These are phyloP conservation scores for Geotrichum bryndzae DNA, from an alignment of 1,139 yeast genomes.

Conservation along the genomic window DNA sequence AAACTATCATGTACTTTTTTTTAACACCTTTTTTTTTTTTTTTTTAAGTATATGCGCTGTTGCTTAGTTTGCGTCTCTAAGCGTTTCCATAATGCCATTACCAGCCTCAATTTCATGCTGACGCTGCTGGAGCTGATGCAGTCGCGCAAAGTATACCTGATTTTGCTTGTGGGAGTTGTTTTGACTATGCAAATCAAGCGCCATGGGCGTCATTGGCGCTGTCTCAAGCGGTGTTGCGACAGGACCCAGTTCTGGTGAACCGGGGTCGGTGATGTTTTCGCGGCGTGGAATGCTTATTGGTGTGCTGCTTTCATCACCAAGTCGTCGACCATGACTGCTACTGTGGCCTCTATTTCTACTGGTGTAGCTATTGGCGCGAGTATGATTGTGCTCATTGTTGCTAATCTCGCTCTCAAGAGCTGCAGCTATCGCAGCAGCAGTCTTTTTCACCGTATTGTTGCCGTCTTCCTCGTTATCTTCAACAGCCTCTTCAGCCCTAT, in stretches of 20 bases:
- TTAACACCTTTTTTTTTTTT: too few relatives aligned
- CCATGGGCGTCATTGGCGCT: conserved; percentile 20
- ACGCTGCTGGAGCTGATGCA: conserved; percentile 4
- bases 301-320: conserved; percentile 1
- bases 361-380: background rate
- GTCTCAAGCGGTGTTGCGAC: conserved; percentile 15
- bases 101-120: background rate
- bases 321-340: background rate
- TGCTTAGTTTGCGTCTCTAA: background rate
- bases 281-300: conserved; percentile 11
- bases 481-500: background rate
- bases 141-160: conserved; percentile 1
- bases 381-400: conserved; percentile 1
- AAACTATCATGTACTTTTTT: too few relatives aligned
- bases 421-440: conserved; percentile 15
- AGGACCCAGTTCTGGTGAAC: conserved; percentile 16
- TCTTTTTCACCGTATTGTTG: conserved; percentile 5
- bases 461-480: background rate
- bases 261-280: conserved; percentile 7
- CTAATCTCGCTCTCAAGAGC: conserved; percentile 4
- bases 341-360: background rate
- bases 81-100: conserved; percentile 6
- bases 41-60: too few relatives aligned
- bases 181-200: conserved; percentile 12
- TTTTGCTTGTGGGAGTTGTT: conserved; percentile 1